Conservation (phyloP, 129 eudicot genomes). For the Saposhnikovia divaricata region DNA sequence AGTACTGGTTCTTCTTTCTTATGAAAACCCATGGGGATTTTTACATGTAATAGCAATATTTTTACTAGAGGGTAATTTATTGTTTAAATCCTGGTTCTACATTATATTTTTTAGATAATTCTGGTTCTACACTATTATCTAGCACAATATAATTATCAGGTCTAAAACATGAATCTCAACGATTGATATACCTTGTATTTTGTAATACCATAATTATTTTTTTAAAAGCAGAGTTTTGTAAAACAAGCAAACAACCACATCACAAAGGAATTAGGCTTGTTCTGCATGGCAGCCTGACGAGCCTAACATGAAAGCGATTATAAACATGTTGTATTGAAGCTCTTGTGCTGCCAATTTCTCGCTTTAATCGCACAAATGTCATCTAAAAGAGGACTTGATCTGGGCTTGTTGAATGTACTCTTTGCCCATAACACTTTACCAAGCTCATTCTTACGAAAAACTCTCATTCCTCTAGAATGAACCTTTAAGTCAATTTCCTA, state of each 20-base stretch:
- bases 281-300: not conserved
- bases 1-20: not conserved
- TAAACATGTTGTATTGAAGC: too few species aligned
- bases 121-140: not conserved
- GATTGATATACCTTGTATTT: not conserved
- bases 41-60: constrained; percentile 10
- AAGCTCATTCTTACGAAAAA: too few species aligned
- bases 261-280: not conserved
- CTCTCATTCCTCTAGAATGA: too few species aligned
- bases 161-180: not conserved
- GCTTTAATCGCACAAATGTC: too few species aligned
- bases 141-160: not conserved
- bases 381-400: too few species aligned
- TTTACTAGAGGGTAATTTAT: not conserved
- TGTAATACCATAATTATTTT: not conserved
- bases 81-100: not conserved
- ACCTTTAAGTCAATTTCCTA: too few species aligned
- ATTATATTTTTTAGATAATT: not conserved
- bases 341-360: too few species aligned
- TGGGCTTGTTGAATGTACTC: too few species aligned
- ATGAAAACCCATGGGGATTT: not conserved
- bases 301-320: too few species aligned
- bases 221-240: not conserved
- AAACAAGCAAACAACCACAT: not conserved
- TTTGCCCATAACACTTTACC: too few species aligned